These are phyloP conservation scores for Naganishia onofrii DNA, from an alignment of 768 basidiomycete genomes.

Conservation along the genomic window DNA sequence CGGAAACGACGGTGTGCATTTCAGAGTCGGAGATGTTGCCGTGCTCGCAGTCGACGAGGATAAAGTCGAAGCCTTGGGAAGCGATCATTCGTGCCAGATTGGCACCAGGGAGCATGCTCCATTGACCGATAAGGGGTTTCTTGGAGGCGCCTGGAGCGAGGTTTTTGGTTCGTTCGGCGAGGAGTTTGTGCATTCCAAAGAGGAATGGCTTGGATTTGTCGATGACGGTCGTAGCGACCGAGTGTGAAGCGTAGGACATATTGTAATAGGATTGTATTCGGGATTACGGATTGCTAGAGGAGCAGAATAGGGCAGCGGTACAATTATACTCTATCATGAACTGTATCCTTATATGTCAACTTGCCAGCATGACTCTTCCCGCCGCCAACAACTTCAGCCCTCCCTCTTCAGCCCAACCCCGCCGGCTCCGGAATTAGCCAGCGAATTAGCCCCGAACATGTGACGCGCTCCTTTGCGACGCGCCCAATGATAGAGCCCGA, in stretches of 20 bases:
- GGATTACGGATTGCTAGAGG: neutral
- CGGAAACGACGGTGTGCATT: slow-evolving; percentile 42
- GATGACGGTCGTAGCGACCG: slow-evolving; percentile 4
- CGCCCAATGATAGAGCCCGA: neutral
- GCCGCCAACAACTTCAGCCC: neutral
- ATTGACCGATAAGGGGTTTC: slow-evolving; percentile 34
- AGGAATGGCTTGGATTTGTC: slow-evolving; percentile 10
- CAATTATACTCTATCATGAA: neutral
- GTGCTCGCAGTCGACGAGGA: slow-evolving; percentile 38
- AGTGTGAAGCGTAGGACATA: slow-evolving; percentile 33
- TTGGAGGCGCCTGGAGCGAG: slow-evolving; percentile 10
- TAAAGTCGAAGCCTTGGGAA: slow-evolving; percentile 35
- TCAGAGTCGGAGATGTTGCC: slow-evolving; percentile 42
- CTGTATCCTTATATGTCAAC: no score
- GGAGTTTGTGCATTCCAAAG: slow-evolving; percentile 32
- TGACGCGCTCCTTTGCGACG: neutral
- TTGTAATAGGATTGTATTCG: neutral
- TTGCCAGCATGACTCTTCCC: no score
- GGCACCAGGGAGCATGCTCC: slow-evolving; percentile 36
- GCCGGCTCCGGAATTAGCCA: neutral
- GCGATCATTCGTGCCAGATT: slow-evolving; percentile 36
- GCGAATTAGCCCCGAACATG: neutral
- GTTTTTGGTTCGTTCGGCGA: slow-evolving; percentile 28
- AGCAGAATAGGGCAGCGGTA: neutral
- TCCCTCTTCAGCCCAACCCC: neutral